phyloP scores from a whole-genome alignment of 345 rosid genomes.

The Adansonia digitata region DNA sequence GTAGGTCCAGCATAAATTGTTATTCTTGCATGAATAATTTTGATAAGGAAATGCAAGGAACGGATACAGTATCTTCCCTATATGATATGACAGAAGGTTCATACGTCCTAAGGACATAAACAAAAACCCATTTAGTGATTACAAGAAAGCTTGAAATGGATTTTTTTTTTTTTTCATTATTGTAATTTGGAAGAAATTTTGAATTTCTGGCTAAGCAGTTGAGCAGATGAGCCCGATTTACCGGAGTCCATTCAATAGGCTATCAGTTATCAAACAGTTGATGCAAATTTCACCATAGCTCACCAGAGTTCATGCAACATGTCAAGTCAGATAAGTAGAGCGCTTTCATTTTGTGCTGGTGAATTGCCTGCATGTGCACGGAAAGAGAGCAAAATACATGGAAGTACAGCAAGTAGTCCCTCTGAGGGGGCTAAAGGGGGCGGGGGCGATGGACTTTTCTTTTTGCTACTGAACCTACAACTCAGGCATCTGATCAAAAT shows the following conservation, averaged over 20 bases:
- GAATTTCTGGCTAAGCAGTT: constrained; percentile 28
- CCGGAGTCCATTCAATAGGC: constrained; percentile 18
- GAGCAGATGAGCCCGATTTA: constrained; percentile 31
- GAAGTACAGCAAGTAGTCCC: constrained; percentile 64
- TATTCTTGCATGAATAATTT: no score
- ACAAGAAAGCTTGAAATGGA: no score
- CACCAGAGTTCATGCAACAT: constrained; percentile 34
- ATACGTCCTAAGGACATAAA: no score
- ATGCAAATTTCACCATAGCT: constrained; percentile 15
- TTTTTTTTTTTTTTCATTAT: no score
- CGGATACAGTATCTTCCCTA: no score
- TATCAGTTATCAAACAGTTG: constrained; percentile 26
- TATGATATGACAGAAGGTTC: no score
- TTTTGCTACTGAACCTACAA: constrained; percentile 40
- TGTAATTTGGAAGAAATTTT: no score
- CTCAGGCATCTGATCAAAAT: constrained; percentile 18
- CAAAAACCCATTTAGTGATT: no score
- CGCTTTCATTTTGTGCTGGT: constrained; percentile 24
- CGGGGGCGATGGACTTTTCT: no score
- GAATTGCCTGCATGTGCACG: constrained; percentile 39
- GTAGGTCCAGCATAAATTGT: no score
- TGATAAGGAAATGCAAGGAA: no score
- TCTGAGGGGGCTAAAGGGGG: constrained; percentile 34
- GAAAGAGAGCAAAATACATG: constrained; percentile 56
- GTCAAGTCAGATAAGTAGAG: constrained; percentile 50